Conservation (phyloP, 169 alveolate genomes). For the Theileria annulata region DNA sequence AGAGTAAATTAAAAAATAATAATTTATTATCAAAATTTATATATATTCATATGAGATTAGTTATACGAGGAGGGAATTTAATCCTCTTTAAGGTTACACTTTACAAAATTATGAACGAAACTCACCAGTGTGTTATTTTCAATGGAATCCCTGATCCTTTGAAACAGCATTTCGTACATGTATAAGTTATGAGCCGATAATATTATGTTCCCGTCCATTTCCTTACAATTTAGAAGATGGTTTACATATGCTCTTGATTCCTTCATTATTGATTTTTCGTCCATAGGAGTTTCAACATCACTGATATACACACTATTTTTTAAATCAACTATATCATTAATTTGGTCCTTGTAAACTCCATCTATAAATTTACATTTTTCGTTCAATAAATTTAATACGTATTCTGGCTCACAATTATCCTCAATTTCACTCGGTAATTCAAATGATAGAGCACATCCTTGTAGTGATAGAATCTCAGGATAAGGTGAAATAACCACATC, state of each 20-base stretch:
- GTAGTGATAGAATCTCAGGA: conserved; percentile 57
- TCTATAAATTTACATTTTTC: conserved; percentile 26
- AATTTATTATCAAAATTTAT: background rate
- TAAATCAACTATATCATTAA: conserved; percentile 48
- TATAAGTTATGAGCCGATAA: conserved; percentile 56
- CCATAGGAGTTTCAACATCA: conserved; percentile 34
- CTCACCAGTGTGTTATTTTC: conserved; percentile 18
- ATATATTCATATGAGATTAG: background rate
- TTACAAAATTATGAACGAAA: conserved; percentile 21
- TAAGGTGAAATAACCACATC: conserved; percentile 65
- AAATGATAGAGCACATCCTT: conserved; percentile 61
- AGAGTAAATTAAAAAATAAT: conserved; percentile 2
- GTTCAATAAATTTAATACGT: background rate
- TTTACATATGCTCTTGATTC: conserved; percentile 64
- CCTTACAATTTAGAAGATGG: conserved; percentile 69
- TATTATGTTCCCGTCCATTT: conserved; percentile 57
- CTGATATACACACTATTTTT: conserved; percentile 46
- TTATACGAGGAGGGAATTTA: background rate
- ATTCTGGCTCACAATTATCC: background rate
- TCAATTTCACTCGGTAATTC: conserved; percentile 9
- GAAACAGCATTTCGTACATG: conserved; percentile 58
- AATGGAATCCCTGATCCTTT: conserved; percentile 49
- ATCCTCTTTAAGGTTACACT: background rate
- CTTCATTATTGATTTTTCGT: conserved; percentile 60
- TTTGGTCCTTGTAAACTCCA: conserved; percentile 30